Evolutionary conservation across 176 grass and related monocot genomes (phyloP).

Genomic region (Hsuehochloa calcarea): DNA sequence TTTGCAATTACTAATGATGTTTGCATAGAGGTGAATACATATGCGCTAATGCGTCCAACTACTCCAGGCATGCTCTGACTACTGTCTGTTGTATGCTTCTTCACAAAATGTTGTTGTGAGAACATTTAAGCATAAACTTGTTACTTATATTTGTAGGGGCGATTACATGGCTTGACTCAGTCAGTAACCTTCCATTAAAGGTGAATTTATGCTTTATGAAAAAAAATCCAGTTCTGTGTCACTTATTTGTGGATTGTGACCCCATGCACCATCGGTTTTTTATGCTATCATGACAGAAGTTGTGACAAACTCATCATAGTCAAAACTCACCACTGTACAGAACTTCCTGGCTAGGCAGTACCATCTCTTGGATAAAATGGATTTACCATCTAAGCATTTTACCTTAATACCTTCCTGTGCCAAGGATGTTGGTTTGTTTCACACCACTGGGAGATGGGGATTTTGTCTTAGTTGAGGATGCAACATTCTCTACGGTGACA

Average conservation of each 20-base stretch:
- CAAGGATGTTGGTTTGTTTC: not conserved
- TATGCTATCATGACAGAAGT: conserved; percentile 1
- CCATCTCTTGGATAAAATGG: not conserved
- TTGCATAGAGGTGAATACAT: conserved; percentile 92
- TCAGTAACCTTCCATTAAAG: conserved; percentile 96
- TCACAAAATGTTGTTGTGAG: conserved; percentile 4
- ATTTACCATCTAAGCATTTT: not conserved
- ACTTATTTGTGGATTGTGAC: not conserved
- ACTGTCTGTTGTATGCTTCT: conserved; percentile 26
- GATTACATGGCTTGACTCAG: conserved; percentile 86
- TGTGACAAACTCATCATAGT: not conserved
- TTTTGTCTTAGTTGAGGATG: conserved; percentile 1
- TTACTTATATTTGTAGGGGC: conserved; percentile 56
- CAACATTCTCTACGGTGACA: not conserved
- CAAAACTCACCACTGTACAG: not conserved
- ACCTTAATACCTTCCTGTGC: not conserved
- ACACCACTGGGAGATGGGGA: not conserved
- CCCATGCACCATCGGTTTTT: not conserved
- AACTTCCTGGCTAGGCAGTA: not conserved
- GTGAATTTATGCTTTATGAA: conserved; percentile 33
- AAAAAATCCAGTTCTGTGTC: not conserved
- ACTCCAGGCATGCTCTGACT: conserved; percentile 55
- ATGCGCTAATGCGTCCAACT: conserved; percentile 76
- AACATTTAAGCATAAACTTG: conserved; percentile 2
- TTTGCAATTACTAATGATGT: conserved; percentile 81